These are phyloP conservation scores for Yamadazyma epiphylla DNA, from an alignment of 1,139 yeast genomes.

Conservation along the genomic window DNA sequence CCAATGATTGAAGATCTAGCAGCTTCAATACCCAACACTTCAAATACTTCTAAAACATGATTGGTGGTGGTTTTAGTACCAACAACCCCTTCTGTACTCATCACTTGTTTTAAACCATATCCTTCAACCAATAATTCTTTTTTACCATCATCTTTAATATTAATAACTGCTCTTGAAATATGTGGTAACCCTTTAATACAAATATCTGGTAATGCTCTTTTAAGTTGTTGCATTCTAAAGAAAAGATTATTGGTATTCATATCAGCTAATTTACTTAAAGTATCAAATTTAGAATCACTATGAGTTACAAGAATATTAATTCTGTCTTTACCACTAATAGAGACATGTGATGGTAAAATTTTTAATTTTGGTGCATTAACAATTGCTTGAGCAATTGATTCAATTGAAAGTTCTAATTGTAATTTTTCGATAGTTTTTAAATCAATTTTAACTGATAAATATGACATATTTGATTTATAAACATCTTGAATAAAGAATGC, in stretches of 20 bases:
- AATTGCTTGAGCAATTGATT: conserved; percentile 83
- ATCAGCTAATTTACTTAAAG: conserved; percentile 20
- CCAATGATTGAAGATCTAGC: conserved; percentile 90
- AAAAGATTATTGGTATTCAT: conserved; percentile 58
- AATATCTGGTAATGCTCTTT: conserved; percentile 79
- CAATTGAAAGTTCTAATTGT: conserved; percentile 83
- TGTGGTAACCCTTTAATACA: conserved; percentile 92
- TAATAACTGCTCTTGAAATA: conserved; percentile 93
- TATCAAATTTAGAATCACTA: conserved; percentile 48
- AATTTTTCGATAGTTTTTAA: conserved; percentile 79
- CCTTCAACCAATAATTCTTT: conserved; percentile 96
- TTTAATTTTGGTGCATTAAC: conserved; percentile 85
- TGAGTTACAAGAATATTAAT: conserved; percentile 70
- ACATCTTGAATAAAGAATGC: conserved; percentile 92
- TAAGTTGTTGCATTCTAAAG: conserved; percentile 84
- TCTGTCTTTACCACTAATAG: conserved; percentile 61
- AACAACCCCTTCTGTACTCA: conserved; percentile 96
- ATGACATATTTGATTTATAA: conserved; percentile 76
- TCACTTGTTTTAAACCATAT: conserved; percentile 90
- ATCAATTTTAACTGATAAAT: conserved; percentile 78
- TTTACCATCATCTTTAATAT: conserved; percentile 81
- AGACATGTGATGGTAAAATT: conserved; percentile 69
- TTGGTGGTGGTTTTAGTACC: conserved; percentile 87
- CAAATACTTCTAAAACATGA: conserved; percentile 85
- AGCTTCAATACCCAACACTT: conserved; percentile 95